Percentiles rank a stretch among this genome's conserved stretches.
phyloP scores from a whole-genome alignment of 225 moss, liverwort and hornwort species.

The Sphagnum tenellum region DNA sequence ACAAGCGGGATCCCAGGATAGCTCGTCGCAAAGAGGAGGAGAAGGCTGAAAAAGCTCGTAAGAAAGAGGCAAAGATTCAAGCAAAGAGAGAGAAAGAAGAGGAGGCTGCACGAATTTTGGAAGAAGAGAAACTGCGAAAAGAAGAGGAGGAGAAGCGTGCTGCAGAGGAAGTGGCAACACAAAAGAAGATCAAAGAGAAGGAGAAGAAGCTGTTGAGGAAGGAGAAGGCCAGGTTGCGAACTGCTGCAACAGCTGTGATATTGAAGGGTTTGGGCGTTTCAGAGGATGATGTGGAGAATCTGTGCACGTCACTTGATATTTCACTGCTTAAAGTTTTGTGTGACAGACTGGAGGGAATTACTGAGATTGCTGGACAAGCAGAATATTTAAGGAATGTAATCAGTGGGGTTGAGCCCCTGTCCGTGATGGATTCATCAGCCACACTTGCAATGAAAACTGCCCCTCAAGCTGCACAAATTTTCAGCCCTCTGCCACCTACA shows the following conservation, averaged over 20 bases:
- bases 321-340: slow-evolving; percentile 56
- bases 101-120: slow-evolving; percentile 50
- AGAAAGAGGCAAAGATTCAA: slow-evolving; percentile 70
- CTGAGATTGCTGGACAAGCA: slow-evolving; percentile 29
- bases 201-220: slow-evolving; percentile 85
- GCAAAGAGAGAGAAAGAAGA: slow-evolving; percentile 82
- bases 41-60: slow-evolving; percentile 72
- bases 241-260: slow-evolving; percentile 42
- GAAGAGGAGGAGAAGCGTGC: slow-evolving; percentile 62
- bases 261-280: slow-evolving; percentile 37
- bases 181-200: slow-evolving; percentile 79
- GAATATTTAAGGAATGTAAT: slow-evolving; percentile 36
- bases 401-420: slow-evolving; percentile 37
- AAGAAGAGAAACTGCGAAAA: slow-evolving; percentile 66
- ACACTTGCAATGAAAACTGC: not conserved
- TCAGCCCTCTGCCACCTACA: slow-evolving; percentile 5
- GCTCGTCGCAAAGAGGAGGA: slow-evolving; percentile 76
- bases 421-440: slow-evolving; percentile 22
- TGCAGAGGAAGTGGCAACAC: slow-evolving; percentile 61
- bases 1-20: slow-evolving; percentile 85
- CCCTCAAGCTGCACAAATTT: slow-evolving; percentile 14
- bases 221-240: slow-evolving; percentile 76
- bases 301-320: slow-evolving; percentile 66
- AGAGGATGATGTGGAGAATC: slow-evolving; percentile 57
- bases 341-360: slow-evolving; percentile 51